phyloP scores from a whole-genome alignment of 73 alveolate genomes.

The Symbiodinium pilosum region DNA sequence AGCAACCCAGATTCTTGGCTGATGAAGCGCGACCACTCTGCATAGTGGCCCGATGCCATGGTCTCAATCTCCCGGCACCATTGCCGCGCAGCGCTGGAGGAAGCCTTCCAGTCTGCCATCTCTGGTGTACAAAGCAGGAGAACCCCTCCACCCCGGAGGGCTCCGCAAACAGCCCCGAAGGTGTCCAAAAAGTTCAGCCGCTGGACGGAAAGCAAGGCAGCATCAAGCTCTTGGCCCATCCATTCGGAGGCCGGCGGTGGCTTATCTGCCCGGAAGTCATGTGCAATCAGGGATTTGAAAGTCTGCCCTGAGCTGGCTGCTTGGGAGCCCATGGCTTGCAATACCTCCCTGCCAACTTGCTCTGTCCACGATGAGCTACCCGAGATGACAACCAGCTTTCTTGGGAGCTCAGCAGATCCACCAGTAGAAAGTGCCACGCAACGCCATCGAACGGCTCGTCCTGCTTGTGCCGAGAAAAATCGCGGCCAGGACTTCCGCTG shows the following conservation, averaged over 20 bases:
- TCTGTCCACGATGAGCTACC: not conserved
- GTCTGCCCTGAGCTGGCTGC: not conserved
- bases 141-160: constrained; percentile 82
- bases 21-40: not conserved
- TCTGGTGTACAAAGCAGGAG: constrained; percentile 21
- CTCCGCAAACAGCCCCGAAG: constrained; percentile 89
- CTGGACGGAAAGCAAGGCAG: constrained; percentile 39
- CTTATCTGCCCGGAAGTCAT: not conserved
- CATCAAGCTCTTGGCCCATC: constrained; percentile 82
- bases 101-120: constrained; percentile 28
- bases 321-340: not conserved
- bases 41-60: not conserved
- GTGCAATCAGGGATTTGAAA: not conserved
- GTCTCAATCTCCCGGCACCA: constrained; percentile 18
- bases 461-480: too few species aligned
- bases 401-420: not conserved
- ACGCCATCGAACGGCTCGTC: not conserved
- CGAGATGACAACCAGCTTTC: constrained; percentile 30
- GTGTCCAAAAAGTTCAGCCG: constrained; percentile 78
- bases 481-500: not conserved
- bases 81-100: not conserved
- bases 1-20: not conserved
- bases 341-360: not conserved
- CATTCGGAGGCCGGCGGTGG: constrained; percentile 52
- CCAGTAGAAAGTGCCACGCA: not conserved